Evolutionary conservation across 2,329 filamentous ascomycete genomes (phyloP), one percentile per base, ranked within the genome.

Genomic region (Fonsecaea multimorphosa): DNA sequence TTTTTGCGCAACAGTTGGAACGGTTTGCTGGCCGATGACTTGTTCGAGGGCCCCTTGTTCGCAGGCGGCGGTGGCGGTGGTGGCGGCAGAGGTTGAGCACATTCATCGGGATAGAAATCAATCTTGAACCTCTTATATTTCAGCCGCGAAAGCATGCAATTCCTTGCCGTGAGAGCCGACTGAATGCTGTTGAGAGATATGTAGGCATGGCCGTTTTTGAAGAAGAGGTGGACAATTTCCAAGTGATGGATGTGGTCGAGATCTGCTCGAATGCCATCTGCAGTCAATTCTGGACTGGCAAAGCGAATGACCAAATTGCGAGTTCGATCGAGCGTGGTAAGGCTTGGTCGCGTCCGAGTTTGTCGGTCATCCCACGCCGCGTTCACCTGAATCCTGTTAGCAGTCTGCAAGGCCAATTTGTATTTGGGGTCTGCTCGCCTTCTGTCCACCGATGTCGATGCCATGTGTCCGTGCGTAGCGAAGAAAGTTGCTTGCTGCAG

Each of bases 161-260:
- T 91, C 19, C 87, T 85, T 8, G 91, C 91, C 76, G 89, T 91
- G 59, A 92, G 83, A 11, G 91, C 90, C 68, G 90, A 89, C 73
- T 89, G 85, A 9, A 96, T 84, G 0, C 91, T 92, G 76, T 93
- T 96, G 7, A 89, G 91, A 62, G 86, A 88, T 69, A 96, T 87
- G 75, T 86, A 86, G 65, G 85, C 89, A 75, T 87, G 85, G 3
- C 82, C 82, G 19, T 82, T 80, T 2, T 78, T 76, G 75, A 91
- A 89, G 7, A 79, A 77, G 52, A 95, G 79, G 51, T 85, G 85
- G 72, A 95, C 82, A 11, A 96, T 85, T 24, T 89, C 81, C 1
- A 96, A 82, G 68, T 91, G 91, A 79, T 94, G 88, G 66, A 96
- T 94, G 74, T 96, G 92, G 27, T 93, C 89, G 40, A 95, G 82